Base-by-base conservation (phyloP, 192 early-diverging fungal species). In the Coemansia biformis region DNA sequence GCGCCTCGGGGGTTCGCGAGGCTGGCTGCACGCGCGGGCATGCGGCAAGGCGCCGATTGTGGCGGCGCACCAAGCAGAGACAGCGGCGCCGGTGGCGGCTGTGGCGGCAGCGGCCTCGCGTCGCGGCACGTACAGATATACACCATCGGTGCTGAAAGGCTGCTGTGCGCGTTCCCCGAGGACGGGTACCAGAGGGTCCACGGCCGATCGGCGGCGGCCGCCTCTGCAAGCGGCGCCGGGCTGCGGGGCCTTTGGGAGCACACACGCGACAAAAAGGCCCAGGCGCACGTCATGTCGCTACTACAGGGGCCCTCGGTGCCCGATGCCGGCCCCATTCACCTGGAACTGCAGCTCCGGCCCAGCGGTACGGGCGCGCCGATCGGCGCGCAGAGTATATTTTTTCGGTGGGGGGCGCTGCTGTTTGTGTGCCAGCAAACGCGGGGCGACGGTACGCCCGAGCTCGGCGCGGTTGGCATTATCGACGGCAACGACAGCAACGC, bases 101-200 rank as follows among this genome's bases (percentile, higher is more conserved):
- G 32, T 26, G 38, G 39, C 15, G 13, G 19, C 38, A 52, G 38
- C 29, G 31, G 50, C 31, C 30, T 75, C 38, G 46, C 47, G 9
- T 63, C 72, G 32, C 59, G 72, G n/a, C 72, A 75, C 45, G 60
- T 43, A 2, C 72, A 75, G 53, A 43, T 75, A 28, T 75, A 75
- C 42, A 59, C 72, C 4, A 40, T 62, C 38, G 57, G 56, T 13
- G 57, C 42, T 23, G 46, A 68, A 18, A 42, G 16, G 16, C 57
- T 75, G 30, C 47, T 75, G 17, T 75, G 72, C 23, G 65, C 65
- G 22, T 68, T 75, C 23, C 72, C 72, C 22, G 72, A 75, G 37
- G 61, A 64, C 10, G 65, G 51, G 10, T 75, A 68, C 51, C 60
- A 38, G 21, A 48, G 45, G 29, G 37, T 68, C 11, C 54, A 64